Conservation (phyloP, 2,329 filamentous ascomycete species). For the Diplodia intermedia region DNA sequence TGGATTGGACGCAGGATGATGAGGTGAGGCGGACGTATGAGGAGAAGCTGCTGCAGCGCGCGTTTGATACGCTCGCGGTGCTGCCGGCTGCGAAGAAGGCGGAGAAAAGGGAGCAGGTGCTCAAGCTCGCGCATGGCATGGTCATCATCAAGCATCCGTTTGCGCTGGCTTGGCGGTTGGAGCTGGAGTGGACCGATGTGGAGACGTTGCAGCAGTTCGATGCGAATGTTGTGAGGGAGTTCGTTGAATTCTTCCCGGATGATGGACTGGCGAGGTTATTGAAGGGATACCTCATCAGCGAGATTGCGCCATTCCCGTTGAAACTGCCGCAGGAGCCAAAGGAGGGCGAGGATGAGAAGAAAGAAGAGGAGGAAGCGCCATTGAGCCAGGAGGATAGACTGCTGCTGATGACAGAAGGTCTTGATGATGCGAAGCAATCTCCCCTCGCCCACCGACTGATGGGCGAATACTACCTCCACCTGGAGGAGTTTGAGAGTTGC, state of each 20-base stretch:
- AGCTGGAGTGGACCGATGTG: slow-evolving; percentile 86
- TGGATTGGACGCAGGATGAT: slow-evolving; percentile 90
- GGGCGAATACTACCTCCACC: slow-evolving; percentile 79
- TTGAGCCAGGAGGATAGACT: slow-evolving; percentile 79
- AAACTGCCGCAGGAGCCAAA: slow-evolving; percentile 33
- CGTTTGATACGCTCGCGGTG: slow-evolving; percentile 77
- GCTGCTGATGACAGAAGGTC: slow-evolving; percentile 73
- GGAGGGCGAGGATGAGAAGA: slow-evolving; percentile 44
- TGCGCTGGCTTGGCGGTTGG: slow-evolving; percentile 87
- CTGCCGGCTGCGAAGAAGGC: slow-evolving; percentile 72
- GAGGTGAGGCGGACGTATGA: slow-evolving; percentile 83
- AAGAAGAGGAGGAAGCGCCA: slow-evolving; percentile 57
- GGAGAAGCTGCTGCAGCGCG: slow-evolving; percentile 84
- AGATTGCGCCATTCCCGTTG: slow-evolving; percentile 80
- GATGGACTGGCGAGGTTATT: slow-evolving; percentile 83
- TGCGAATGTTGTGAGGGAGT: slow-evolving; percentile 76
- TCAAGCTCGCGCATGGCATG: slow-evolving; percentile 85
- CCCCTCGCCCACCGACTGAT: slow-evolving; percentile 83
- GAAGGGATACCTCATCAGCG: slow-evolving; percentile 80
- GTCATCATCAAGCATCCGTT: slow-evolving; percentile 94
- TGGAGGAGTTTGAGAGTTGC: slow-evolving; percentile 84
- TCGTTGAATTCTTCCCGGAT: slow-evolving; percentile 82
- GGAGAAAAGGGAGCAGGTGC: slow-evolving; percentile 73
- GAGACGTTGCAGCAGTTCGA: slow-evolving; percentile 71
- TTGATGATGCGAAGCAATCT: slow-evolving; percentile 64